These are phyloP conservation scores for Boletus calvinii DNA, from an alignment of 1,284 basidiomycete species.

Conservation along the genomic window DNA sequence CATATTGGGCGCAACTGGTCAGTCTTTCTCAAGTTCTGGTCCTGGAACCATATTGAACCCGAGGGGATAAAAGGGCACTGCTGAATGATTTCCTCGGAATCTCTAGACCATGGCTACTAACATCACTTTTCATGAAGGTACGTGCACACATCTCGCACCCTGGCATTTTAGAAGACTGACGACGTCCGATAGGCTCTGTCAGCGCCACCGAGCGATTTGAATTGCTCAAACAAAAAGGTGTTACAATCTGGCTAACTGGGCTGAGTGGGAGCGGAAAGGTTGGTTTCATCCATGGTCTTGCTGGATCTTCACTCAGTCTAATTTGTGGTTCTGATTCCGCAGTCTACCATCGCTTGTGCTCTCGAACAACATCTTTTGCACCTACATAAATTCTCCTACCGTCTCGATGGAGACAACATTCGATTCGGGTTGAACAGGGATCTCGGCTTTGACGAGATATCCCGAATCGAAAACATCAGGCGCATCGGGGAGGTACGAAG, in stretches of 20 bases:
- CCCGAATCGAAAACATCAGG: constrained; percentile 96
- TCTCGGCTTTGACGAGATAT: constrained; percentile 94
- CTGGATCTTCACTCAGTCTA: background rate
- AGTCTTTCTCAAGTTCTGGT: constrained; percentile 18
- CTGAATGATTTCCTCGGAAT: background rate
- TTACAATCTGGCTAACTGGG: constrained; percentile 95
- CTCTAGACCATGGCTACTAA: constrained; percentile 30
- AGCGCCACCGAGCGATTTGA: constrained; percentile 62
- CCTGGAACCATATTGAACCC: background rate
- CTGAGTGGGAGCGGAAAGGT: constrained; percentile 90
- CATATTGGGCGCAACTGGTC: background rate
- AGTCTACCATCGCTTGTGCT: constrained; percentile 97
- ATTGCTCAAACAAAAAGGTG: constrained; percentile 77
- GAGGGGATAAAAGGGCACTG: constrained; percentile 14
- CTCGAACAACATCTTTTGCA: constrained; percentile 96
- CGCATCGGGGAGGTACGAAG: constrained; percentile 87
- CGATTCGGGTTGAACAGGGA: constrained; percentile 98
- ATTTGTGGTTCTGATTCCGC: constrained; percentile 17
- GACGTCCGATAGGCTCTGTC: constrained; percentile 62
- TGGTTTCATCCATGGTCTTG: constrained; percentile 10
- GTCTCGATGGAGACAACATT: constrained; percentile 96
- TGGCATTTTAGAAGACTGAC: constrained; percentile 4
- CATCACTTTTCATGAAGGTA: constrained; percentile 36
- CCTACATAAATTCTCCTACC: constrained; percentile 82
- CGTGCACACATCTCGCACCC: background rate